phyloP scores from a whole-genome alignment of 2,329 filamentous ascomycete species.

The Cladophialophora carrionii region DNA sequence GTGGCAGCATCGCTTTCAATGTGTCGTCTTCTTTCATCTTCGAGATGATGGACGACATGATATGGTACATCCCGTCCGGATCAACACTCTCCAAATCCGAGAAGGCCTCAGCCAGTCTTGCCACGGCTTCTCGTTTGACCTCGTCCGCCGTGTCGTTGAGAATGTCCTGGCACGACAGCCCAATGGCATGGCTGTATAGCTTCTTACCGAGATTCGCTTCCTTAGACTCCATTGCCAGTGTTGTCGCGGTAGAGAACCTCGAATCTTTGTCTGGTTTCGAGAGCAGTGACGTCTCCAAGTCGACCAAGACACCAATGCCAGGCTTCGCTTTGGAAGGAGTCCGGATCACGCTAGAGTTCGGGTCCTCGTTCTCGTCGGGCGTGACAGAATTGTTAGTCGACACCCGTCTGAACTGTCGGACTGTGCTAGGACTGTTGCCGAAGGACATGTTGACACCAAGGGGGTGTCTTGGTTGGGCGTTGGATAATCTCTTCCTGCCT shows the following conservation, averaged over 20 bases:
- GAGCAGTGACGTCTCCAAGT: constrained; percentile 26
- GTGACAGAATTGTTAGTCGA: constrained; percentile 64
- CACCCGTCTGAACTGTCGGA: constrained; percentile 86
- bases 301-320: constrained; percentile 11
- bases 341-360: constrained; percentile 29
- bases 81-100: constrained; percentile 81
- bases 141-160: constrained; percentile 74
- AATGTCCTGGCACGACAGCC: constrained; percentile 80
- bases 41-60: constrained; percentile 77
- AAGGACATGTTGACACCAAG: constrained; percentile 89
- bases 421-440: constrained; percentile 89
- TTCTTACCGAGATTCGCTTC: constrained; percentile 81
- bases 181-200: constrained; percentile 78
- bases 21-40: constrained; percentile 60
- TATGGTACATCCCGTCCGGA: constrained; percentile 84
- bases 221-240: constrained; percentile 58
- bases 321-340: constrained; percentile 34
- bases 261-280: constrained; percentile 21
- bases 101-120: constrained; percentile 82
- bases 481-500: constrained; percentile 49
- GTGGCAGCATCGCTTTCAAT: constrained; percentile 47
- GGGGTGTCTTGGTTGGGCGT: constrained; percentile 68
- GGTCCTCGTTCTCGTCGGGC: constrained; percentile 29
- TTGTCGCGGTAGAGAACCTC: constrained; percentile 31
- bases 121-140: constrained; percentile 80